Conservation (phyloP, 441 rosid genomes). For the Jatropha multifida region DNA sequence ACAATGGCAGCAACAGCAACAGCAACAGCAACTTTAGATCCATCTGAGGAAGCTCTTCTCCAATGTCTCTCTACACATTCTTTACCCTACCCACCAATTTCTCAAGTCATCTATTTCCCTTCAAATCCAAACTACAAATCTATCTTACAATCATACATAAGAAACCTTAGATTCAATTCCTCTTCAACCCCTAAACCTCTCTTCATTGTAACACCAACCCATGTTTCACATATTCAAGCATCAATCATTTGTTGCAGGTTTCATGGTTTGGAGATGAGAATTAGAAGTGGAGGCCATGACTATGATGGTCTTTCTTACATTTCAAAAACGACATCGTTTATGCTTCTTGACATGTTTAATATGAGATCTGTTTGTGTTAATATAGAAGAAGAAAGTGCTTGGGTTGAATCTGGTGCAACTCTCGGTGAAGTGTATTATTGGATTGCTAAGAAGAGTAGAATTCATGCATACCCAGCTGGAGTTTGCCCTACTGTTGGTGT, state of each 20-base stretch:
- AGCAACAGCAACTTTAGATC: not conserved
- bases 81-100: slow-evolving; percentile 16
- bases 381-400: slow-evolving; percentile 37
- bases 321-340: slow-evolving; percentile 29
- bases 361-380: slow-evolving; percentile 35
- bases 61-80: slow-evolving; percentile 23
- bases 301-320: slow-evolving; percentile 62
- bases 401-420: slow-evolving; percentile 59
- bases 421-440: slow-evolving; percentile 56
- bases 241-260: slow-evolving; percentile 45
- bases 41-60: slow-evolving; percentile 8
- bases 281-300: slow-evolving; percentile 72
- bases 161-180: slow-evolving; percentile 48
- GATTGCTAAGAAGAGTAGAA: slow-evolving; percentile 44
- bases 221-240: slow-evolving; percentile 52
- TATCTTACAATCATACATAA: slow-evolving; percentile 42
- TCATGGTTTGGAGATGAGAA: slow-evolving; percentile 37
- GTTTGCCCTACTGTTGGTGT: slow-evolving; percentile 60
- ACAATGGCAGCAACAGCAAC: slow-evolving; percentile 8
- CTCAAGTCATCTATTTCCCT: slow-evolving; percentile 12
- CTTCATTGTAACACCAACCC: slow-evolving; percentile 49
- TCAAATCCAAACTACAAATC: slow-evolving; percentile 11
- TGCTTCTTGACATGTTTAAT: slow-evolving; percentile 55
- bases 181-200: slow-evolving; percentile 46
- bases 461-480: slow-evolving; percentile 61